Evolutionary conservation across 306 rosid species (phyloP), one percentile per base, ranked within the genome.

Genomic region (Acacia acuminata): DNA sequence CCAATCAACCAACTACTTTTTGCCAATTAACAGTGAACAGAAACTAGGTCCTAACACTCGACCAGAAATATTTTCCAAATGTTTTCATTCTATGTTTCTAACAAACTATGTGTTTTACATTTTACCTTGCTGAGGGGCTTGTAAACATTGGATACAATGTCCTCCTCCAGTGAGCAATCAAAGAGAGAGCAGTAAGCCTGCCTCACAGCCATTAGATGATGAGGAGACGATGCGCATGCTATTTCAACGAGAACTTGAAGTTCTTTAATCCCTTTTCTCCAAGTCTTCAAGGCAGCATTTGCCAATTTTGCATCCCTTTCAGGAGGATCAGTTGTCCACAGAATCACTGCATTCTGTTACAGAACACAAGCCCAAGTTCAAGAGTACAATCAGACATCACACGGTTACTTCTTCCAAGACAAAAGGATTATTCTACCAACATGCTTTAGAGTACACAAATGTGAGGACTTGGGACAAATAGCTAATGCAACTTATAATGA

Each of bases 301-400:
- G 91, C 91, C 88, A 92, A 56, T 43, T 81, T 90, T 17, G 93
- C 93, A 72, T 92, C 94, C 85, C 96, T 92, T 87, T 90, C 94
- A 2, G 86, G 78, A 73, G 94, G 96, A 90, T 88, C 92, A 81
- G 53, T 75, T 25, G 87, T 75, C 96, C 92, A 92, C 68, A 81
- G 71, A 82, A 88, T 74, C 34, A 89, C 84, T 12, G 92, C 94
- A 51, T 88, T 81, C 96, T 92, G 85, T 77, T 47, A 73, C 68
- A 79, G 51, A 58, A 53, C 32, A 73, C 22, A 71, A 32, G 42
- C 47, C 74, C 32, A 9, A 73, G 68, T 74, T 19, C 47, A 8
- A 43, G 76, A 8, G 20, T 61, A 25, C 20, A 43, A 65, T 36
- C 50, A 25, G 61, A 66, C 20, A 77, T 68, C 65, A 12, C 64